phyloP scores from a whole-genome alignment of 164 flowering plant genomes.

The Vitis rupestris region DNA sequence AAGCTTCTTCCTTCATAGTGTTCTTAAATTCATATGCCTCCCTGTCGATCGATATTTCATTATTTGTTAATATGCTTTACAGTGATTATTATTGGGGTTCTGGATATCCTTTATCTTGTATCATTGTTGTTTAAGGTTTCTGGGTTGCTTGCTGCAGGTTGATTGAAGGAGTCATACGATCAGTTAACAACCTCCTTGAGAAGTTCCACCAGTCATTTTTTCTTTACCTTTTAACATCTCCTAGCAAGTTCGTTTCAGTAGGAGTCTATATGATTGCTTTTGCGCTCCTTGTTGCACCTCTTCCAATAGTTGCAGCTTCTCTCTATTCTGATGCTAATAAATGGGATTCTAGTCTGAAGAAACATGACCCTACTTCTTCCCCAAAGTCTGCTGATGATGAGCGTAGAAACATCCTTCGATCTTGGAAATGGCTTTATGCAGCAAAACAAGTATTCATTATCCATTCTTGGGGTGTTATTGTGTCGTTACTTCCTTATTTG shows the following conservation, averaged over 20 bases:
- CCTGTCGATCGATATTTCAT: neutral
- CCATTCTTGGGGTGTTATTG: constrained; percentile 72
- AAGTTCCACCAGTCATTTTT: constrained; percentile 98
- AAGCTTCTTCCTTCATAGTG: neutral
- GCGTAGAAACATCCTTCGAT: constrained; percentile 18
- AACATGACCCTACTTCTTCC: constrained; percentile 10
- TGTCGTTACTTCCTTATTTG: constrained; percentile 68
- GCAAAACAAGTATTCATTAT: constrained; percentile 66
- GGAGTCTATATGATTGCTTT: constrained; percentile 97
- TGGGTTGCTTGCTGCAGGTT: constrained; percentile 52
- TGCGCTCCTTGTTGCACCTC: constrained; percentile 79
- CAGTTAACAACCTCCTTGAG: constrained; percentile 94
- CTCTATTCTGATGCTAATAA: constrained; percentile 51
- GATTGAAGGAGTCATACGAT: constrained; percentile 83
- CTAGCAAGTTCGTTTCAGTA: constrained; percentile 83
- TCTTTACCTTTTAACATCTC: constrained; percentile 78
- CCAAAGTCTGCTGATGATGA: constrained; percentile 15
- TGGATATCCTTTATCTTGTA: neutral
- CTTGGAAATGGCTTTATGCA: constrained; percentile 88
- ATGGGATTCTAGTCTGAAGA: constrained; percentile 5
- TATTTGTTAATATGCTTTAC: neutral
- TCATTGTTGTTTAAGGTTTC: constrained; percentile 1
- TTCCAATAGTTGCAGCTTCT: constrained; percentile 86
- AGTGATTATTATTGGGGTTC: neutral
- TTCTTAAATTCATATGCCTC: neutral